phyloP scores from a whole-genome alignment of 495 filamentous ascomycete genomes.

The Daldinia concentrica region DNA sequence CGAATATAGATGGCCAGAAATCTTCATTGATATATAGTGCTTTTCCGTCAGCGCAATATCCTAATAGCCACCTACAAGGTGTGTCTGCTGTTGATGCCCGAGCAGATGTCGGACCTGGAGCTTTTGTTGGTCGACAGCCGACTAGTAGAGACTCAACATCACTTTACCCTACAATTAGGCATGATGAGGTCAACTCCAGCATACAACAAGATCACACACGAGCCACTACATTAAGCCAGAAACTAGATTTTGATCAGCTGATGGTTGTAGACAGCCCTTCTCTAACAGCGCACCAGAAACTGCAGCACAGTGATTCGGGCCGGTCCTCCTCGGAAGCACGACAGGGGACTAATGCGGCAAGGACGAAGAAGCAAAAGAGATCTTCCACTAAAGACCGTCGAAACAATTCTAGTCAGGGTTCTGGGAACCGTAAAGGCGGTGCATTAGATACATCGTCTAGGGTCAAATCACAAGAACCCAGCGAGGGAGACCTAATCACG shows the following conservation, averaged over 20 bases:
- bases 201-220: constrained; percentile 6
- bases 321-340: constrained; percentile 12
- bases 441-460: constrained; percentile 10
- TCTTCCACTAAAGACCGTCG: constrained; percentile 10
- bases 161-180: not conserved
- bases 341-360: constrained; percentile 2
- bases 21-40: constrained; percentile 65
- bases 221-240: not conserved
- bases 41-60: constrained; percentile 56
- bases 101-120: not conserved
- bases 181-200: not conserved
- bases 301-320: constrained; percentile 3
- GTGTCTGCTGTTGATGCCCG: not conserved
- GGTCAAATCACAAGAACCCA: constrained; percentile 39
- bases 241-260: not conserved
- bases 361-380: constrained; percentile 11
- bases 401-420: constrained; percentile 32
- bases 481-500: constrained; percentile 26
- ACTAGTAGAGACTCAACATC: not conserved
- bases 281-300: not conserved
- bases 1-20: constrained; percentile 66
- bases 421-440: constrained; percentile 43
- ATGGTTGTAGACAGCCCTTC: not conserved
- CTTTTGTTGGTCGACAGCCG: constrained; percentile 5
- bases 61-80: constrained; percentile 20